Evolutionary conservation across 2,329 filamentous ascomycete species (phyloP).

Genomic region (Fusarium sp.): DNA sequence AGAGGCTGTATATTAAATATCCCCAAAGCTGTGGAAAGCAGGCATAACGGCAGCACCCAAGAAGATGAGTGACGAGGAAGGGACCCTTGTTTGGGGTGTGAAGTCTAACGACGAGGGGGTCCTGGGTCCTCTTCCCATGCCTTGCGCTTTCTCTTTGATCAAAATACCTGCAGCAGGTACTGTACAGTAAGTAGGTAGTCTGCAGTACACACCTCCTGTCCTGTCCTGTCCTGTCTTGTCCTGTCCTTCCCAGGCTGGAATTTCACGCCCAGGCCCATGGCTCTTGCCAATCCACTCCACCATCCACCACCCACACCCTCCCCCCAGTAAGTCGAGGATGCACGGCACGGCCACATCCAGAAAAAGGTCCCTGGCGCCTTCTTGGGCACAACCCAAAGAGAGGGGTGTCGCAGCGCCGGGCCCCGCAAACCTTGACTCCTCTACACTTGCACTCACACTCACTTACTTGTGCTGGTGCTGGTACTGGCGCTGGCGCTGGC

Average conservation of each 20-base stretch:
- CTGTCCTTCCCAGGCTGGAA: conserved; percentile 10
- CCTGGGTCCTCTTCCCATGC: conserved; percentile 1
- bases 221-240: too few species aligned
- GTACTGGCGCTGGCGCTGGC: conserved; percentile 31
- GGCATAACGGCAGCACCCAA: conserved; percentile 24
- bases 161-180: conserved; percentile 8
- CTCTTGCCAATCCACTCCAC: not conserved
- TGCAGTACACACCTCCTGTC: conserved; percentile 10
- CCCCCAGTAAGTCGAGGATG: conserved; percentile 6
- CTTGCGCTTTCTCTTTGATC: conserved; percentile 17
- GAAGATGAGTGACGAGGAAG: conserved; percentile 39
- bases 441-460: conserved; percentile 7
- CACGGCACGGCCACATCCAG: conserved; percentile 38
- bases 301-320: conserved; percentile 12
- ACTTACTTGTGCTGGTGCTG: conserved; percentile 19
- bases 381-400: not conserved
- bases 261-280: conserved; percentile 10
- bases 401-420: conserved; percentile 24
- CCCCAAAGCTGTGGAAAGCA: conserved; percentile 41
- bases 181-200: not conserved
- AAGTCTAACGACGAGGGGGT: conserved; percentile 16
- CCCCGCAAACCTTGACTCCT: conserved; percentile 18
- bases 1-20: conserved; percentile 52
- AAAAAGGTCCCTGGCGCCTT: conserved; percentile 36
- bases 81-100: conserved; percentile 20